Conservation (phyloP, 495 filamentous ascomycete species). For the Talaromyces thailandensis region DNA sequence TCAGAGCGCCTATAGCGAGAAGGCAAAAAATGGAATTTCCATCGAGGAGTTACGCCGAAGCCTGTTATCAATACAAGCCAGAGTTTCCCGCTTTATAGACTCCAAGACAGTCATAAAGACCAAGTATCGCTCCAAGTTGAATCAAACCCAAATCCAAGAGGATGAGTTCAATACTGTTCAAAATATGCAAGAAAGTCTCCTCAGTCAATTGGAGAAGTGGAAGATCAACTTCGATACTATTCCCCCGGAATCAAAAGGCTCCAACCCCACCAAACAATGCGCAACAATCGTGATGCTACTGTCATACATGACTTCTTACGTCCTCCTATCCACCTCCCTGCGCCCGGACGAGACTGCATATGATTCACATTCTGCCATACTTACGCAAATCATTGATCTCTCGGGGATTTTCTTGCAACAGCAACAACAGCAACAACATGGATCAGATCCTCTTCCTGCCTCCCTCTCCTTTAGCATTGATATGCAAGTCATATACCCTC, state of each 20-base stretch:
- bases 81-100: neutral
- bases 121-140: neutral
- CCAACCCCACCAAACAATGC: neutral
- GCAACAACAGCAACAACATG: neutral
- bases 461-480: neutral
- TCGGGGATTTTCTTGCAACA: neutral
- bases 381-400: neutral
- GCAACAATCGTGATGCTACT: neutral
- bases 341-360: neutral
- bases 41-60: neutral
- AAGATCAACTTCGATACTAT: neutral
- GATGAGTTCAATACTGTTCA: neutral
- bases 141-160: neutral
- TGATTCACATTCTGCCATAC: neutral
- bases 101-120: neutral
- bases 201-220: neutral
- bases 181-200: neutral
- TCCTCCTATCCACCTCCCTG: neutral
- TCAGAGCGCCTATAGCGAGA: neutral
- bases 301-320: neutral
- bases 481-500: slow-evolving; percentile 11
- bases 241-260: neutral
- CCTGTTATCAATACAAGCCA: neutral
- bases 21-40: neutral
- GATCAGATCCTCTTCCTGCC: neutral